Evolutionary conservation across 768 basidiomycete species (phyloP), one percentile per base, ranked within the genome.

Genomic region (Serpula lacrymans): DNA sequence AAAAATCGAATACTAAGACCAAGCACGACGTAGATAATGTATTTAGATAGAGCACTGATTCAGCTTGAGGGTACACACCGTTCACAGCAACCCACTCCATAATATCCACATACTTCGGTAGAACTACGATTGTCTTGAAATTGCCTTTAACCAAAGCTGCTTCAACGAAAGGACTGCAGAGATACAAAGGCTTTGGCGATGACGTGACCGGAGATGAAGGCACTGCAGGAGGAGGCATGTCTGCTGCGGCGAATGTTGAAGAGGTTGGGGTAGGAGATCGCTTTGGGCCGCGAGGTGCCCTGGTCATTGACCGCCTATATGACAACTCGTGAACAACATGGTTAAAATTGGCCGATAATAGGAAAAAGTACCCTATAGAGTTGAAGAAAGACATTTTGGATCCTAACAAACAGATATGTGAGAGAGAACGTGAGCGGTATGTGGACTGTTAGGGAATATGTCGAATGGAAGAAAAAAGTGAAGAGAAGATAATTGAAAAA

Each of bases 11-110:
- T 33, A 98, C 95, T 9, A 21, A 22, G 22, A 34, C 17, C 9
- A 18, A 11, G 39, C 20, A 14, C 44, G 21, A 13, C 17, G n/a
- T 37, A 34, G 41, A 34, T 35, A 4, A 30, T 29, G 17, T 25
- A 14, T 6, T 26, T 27, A 5, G 11, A 26, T 24, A 30, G n/a
- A 35, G 29, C 16, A 43, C 30, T 8, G 32, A 36, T 31, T 26
- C 39, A 34, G 39, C 75, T n/a, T n/a, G n/a, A n/a, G n/a, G n/a
- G n/a, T n/a, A n/a, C 84, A 58, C 53, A 95, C 93, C 79, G 55
- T 95, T 95, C 30, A 92, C 86, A 9, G 92, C 93, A 21, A 95
- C 93, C 93, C 93, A 96, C 59, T 96, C 93, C 76, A 91, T 94
- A 43, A 90, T 83, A 58, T 95, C 91, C 21, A 89, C 85, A 52